Percentiles rank a stretch among this genome's conserved stretches.
phyloP scores from a whole-genome alignment of 2,329 filamentous ascomycete species.

The Leptographium flavum region DNA sequence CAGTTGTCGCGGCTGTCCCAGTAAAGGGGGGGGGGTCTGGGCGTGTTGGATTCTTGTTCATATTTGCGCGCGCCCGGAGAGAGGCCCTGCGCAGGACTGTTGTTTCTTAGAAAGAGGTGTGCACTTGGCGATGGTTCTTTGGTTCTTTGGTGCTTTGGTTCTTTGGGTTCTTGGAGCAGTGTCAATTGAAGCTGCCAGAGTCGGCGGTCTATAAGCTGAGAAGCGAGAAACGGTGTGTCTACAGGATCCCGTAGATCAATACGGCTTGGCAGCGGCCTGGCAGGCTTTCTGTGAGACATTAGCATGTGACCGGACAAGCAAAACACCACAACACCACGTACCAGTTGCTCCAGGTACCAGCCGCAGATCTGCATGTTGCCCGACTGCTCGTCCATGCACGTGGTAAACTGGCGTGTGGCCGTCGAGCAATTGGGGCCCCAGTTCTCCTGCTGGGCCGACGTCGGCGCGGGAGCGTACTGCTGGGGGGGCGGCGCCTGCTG shows the following conservation, averaged over 20 bases:
- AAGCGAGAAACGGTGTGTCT: background rate
- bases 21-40: background rate
- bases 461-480: constrained; percentile 15
- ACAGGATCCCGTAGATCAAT: too few relatives aligned
- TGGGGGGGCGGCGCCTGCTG: constrained; percentile 34
- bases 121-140: too few relatives aligned
- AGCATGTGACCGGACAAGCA: background rate
- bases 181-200: too few relatives aligned
- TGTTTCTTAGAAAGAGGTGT: too few relatives aligned
- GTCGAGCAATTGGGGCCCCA: constrained; percentile 57
- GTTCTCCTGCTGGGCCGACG: constrained; percentile 33
- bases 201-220: too few relatives aligned
- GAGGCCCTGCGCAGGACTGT: too few relatives aligned
- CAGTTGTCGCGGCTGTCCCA: constrained; percentile 6
- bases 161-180: too few relatives aligned
- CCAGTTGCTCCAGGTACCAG: constrained; percentile 94
- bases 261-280: constrained; percentile 61
- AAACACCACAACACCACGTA: constrained; percentile 19
- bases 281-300: constrained; percentile 50
- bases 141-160: too few relatives aligned
- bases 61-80: too few relatives aligned
- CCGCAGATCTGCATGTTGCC: constrained; percentile 93
- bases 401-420: constrained; percentile 75
- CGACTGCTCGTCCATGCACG: constrained; percentile 90
- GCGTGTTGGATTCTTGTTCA: background rate